Percentiles rank a stretch among this genome's conserved stretches.
Conservation (phyloP, 345 rosid genomes). For the Capsella bursapastoris region DNA sequence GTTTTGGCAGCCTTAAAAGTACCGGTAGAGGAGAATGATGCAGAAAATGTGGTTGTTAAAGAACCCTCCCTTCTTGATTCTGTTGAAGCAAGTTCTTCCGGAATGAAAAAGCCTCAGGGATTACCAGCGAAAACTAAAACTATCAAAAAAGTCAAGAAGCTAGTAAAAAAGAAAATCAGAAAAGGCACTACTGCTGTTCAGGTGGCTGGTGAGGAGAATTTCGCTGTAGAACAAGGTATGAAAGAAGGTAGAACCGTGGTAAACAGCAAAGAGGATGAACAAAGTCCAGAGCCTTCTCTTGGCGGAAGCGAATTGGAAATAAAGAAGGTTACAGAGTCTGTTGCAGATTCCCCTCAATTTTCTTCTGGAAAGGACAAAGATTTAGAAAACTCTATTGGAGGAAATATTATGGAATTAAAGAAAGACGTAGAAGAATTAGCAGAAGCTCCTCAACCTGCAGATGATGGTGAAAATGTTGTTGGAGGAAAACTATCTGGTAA, state of each 20-base stretch:
- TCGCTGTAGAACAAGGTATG: constrained; percentile 22
- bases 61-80: constrained; percentile 14
- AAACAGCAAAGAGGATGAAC: constrained; percentile 8
- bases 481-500: constrained; percentile 11
- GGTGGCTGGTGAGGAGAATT: constrained; percentile 31
- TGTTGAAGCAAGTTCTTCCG: constrained; percentile 35
- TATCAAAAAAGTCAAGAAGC: constrained; percentile 31
- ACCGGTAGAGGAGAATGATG: constrained; percentile 12
- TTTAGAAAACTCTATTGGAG: constrained; percentile 27
- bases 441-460: constrained; percentile 16
- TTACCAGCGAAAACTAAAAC: constrained; percentile 17
- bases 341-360: constrained; percentile 19
- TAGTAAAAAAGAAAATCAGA: constrained; percentile 14
- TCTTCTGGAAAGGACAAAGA: constrained; percentile 27
- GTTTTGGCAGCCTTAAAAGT: background rate
- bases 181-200: constrained; percentile 32
- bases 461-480: constrained; percentile 8
- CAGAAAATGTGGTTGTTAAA: constrained; percentile 9
- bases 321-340: constrained; percentile 31
- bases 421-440: constrained; percentile 6
- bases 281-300: constrained; percentile 28
- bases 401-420: constrained; percentile 17
- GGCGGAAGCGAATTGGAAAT: constrained; percentile 23
- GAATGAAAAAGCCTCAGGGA: background rate
- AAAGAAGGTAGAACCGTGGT: background rate